Evolutionary conservation across 208 protist genomes (phyloP).

Genomic region (Trypanosoma boissoni): DNA sequence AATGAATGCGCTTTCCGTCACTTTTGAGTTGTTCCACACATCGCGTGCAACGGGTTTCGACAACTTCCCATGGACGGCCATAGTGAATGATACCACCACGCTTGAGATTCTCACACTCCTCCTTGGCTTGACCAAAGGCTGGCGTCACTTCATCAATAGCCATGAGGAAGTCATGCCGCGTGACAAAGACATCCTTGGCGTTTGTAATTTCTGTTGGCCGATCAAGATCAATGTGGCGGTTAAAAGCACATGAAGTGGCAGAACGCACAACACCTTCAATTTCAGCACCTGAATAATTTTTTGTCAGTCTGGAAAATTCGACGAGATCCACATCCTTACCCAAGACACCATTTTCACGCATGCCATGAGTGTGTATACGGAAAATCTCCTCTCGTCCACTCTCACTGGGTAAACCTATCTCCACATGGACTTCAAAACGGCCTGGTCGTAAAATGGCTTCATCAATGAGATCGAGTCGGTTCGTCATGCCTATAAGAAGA

Average conservation of each 20-base stretch:
- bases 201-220: conserved; percentile 64
- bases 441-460: conserved; percentile 99
- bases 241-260: conserved; percentile 88
- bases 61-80: conserved; percentile 71
- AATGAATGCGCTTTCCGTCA: conserved; percentile 85
- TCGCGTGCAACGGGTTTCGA: conserved; percentile 44
- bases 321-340: conserved; percentile 91
- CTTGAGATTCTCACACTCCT: conserved; percentile 86
- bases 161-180: conserved; percentile 63
- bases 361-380: conserved; percentile 97
- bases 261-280: conserved; percentile 90
- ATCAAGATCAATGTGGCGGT: conserved; percentile 87
- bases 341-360: conserved; percentile 92
- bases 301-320: conserved; percentile 92
- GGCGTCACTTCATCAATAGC: conserved; percentile 93
- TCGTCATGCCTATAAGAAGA: conserved; percentile 99
- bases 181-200: conserved; percentile 55
- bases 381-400: conserved; percentile 98
- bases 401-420: conserved; percentile 98
- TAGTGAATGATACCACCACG: conserved; percentile 95
- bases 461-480: conserved; percentile 99
- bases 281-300: conserved; percentile 99
- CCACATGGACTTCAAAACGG: conserved; percentile 98
- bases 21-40: conserved; percentile 85
- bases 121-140: conserved; percentile 95